Conservation (phyloP, 108 stramenopile genomes). For the Cyclotella cryptica region DNA sequence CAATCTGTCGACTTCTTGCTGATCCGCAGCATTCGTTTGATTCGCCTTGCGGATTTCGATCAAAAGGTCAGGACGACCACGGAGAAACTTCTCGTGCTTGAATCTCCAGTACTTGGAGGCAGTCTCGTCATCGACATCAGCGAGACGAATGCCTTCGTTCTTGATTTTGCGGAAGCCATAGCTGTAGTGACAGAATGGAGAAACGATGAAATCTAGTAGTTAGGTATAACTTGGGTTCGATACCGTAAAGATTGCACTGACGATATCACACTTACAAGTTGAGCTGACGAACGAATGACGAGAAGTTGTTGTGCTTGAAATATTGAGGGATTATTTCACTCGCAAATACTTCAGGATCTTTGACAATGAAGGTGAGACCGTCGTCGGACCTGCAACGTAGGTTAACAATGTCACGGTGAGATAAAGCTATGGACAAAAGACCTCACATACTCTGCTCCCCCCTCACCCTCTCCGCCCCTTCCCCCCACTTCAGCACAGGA, state of each 20-base stretch:
- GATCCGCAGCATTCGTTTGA: slow-evolving; percentile 72
- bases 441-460: not conserved
- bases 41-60: slow-evolving; percentile 78
- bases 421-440: slow-evolving; percentile 7
- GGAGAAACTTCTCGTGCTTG: slow-evolving; percentile 81
- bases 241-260: too few relatives aligned
- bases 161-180: slow-evolving; percentile 91
- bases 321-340: slow-evolving; percentile 82
- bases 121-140: slow-evolving; percentile 57
- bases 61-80: slow-evolving; percentile 79
- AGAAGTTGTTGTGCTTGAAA: slow-evolving; percentile 97
- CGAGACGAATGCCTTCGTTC: slow-evolving; percentile 72
- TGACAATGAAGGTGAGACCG: slow-evolving; percentile 80
- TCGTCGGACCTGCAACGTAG: slow-evolving; percentile 61
- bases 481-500: not conserved
- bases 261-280: slow-evolving; percentile 72
- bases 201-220: too few relatives aligned
- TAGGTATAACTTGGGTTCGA: too few relatives aligned
- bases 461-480: not conserved
- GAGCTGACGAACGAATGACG: slow-evolving; percentile 92
- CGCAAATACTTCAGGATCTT: slow-evolving; percentile 79
- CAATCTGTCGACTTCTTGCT: slow-evolving; percentile 78
- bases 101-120: slow-evolving; percentile 75
- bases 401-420: slow-evolving; percentile 8
- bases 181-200: too few relatives aligned